phyloP scores from a whole-genome alignment of 2,329 filamentous ascomycete genomes.

The Ophiocordyceps camponoti-leonardi region DNA sequence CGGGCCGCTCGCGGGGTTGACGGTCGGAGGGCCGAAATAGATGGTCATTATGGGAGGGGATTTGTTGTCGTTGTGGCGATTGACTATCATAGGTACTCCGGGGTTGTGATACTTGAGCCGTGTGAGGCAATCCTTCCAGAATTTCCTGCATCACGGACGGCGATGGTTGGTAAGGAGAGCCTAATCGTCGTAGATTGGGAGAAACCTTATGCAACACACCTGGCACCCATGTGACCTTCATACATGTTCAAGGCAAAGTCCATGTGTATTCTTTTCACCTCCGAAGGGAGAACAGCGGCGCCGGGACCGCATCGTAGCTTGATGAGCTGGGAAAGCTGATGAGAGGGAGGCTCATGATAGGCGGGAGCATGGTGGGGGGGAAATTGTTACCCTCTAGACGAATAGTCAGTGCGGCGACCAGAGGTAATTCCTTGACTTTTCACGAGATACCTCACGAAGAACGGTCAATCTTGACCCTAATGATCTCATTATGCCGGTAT shows the following conservation, averaged over 20 bases:
- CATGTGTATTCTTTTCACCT: background rate
- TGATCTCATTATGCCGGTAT: conserved; percentile 18
- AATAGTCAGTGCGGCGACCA: conserved; percentile 6
- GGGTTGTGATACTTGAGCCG: conserved; percentile 94
- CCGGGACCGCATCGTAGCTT: conserved; percentile 35
- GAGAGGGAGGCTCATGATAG: conserved; percentile 5
- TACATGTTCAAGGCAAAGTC: background rate
- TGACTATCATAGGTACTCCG: conserved; percentile 63
- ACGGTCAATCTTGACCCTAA: conserved; percentile 56
- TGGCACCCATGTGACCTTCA: background rate
- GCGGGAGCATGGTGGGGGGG: conserved; percentile 3
- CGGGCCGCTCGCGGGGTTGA: conserved; percentile 8
- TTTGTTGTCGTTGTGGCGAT: conserved; percentile 41
- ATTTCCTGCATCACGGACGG: conserved; percentile 42
- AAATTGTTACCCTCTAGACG: conserved; percentile 22
- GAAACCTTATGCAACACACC: background rate
- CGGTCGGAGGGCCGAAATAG: conserved; percentile 31
- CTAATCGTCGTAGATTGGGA: background rate
- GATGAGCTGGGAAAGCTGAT: conserved; percentile 40
- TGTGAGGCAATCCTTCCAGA: conserved; percentile 71
- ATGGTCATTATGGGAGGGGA: conserved; percentile 46
- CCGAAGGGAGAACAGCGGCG: background rate
- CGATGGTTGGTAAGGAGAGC: conserved; percentile 2
- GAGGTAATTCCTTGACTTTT: background rate
- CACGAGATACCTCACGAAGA: conserved; percentile 49